Conservation (phyloP, 1,284 basidiomycete genomes). For the Leucoagaricus sp. region DNA sequence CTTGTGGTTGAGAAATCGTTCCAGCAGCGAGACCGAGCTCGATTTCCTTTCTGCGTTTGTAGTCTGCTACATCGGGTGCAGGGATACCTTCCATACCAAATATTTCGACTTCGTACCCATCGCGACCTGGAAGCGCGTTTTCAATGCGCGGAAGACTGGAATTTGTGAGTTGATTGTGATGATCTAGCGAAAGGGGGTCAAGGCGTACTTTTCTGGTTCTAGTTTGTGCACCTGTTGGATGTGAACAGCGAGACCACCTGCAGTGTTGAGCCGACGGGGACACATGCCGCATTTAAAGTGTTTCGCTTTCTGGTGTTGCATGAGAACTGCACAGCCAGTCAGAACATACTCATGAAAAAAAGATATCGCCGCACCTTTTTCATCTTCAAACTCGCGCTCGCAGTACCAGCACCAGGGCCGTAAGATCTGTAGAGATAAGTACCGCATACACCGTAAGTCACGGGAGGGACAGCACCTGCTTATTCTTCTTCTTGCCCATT, state of each 20-base stretch:
- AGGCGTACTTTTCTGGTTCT: slow-evolving; percentile 88
- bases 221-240: slow-evolving; percentile 99
- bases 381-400: slow-evolving; percentile 98
- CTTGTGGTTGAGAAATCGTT: slow-evolving; percentile 73
- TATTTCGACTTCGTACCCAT: slow-evolving; percentile 98
- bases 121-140: slow-evolving; percentile 93
- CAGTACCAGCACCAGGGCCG: slow-evolving; percentile 99
- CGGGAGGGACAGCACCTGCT: slow-evolving; percentile 50
- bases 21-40: slow-evolving; percentile 86
- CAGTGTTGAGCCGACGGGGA: slow-evolving; percentile 93
- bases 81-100: slow-evolving; percentile 99
- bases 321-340: slow-evolving; percentile 65
- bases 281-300: slow-evolving; percentile 98
- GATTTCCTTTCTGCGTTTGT: slow-evolving; percentile 91
- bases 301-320: slow-evolving; percentile 99
- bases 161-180: background rate
- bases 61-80: slow-evolving; percentile 91
- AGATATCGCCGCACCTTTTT: slow-evolving; percentile 68
- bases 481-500: slow-evolving; percentile 85
- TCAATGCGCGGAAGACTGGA: slow-evolving; percentile 81
- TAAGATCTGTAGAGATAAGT: slow-evolving; percentile 57
- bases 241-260: slow-evolving; percentile 97
- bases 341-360: background rate
- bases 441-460: background rate
- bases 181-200: background rate